These are phyloP conservation scores for Nemania sp. DNA, from an alignment of 2,329 filamentous ascomycete genomes.

Conservation along the genomic window DNA sequence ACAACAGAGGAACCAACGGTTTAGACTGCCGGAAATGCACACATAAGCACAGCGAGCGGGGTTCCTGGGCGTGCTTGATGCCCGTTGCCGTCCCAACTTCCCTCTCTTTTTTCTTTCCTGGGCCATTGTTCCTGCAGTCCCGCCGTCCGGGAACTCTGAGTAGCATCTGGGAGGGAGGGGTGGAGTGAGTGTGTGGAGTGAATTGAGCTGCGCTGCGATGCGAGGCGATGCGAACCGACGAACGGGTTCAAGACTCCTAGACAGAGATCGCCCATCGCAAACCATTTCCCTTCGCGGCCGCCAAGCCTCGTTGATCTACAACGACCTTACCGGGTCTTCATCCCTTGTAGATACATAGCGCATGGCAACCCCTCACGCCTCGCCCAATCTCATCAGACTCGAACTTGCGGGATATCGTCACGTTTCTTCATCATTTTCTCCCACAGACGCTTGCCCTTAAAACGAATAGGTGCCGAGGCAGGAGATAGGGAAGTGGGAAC, in stretches of 20 bases:
- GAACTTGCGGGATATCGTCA: slow-evolving; percentile 4
- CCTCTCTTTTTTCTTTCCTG: background rate
- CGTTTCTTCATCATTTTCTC: background rate
- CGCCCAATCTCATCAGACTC: slow-evolving; percentile 9
- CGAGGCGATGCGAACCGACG: background rate
- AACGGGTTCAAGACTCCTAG: background rate
- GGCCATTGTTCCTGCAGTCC: background rate
- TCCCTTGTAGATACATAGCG: background rate
- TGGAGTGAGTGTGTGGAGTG: background rate
- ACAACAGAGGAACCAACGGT: background rate
- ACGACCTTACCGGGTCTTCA: background rate
- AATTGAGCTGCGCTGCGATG: background rate
- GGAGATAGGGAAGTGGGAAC: background rate
- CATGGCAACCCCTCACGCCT: slow-evolving; percentile 21
- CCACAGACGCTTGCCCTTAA: background rate
- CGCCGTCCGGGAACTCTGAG: background rate
- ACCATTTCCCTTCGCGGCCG: slow-evolving; percentile 26
- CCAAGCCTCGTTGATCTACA: slow-evolving; percentile 32
- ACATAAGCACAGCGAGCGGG: background rate
- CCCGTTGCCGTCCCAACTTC: background rate
- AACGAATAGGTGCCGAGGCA: background rate
- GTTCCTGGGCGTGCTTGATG: background rate
- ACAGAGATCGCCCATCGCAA: slow-evolving; percentile 24
- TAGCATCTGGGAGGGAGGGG: background rate
- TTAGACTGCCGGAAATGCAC: background rate